A percentile compares a stretch with the other conserved stretches of the same genome.
Evolutionary conservation across 2,329 filamentous ascomycete genomes (phyloP).

Genomic region (Raffaelea albimanens): DNA sequence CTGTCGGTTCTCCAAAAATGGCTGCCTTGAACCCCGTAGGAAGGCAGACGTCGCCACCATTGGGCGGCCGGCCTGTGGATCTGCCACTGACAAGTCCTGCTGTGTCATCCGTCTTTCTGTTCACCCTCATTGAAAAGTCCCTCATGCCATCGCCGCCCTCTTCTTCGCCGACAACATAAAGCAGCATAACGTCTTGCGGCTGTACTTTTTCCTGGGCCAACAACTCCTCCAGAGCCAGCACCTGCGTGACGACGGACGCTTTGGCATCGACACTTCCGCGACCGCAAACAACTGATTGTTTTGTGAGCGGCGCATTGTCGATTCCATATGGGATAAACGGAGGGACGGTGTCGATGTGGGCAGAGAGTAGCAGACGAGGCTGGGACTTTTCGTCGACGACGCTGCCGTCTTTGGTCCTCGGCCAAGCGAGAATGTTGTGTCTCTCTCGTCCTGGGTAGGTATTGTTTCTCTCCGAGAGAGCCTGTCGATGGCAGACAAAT

Average conservation of each 20-base stretch:
- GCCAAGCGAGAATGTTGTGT: too few relatives aligned
- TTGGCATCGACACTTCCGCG: neutral
- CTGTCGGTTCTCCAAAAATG: constrained; percentile 1
- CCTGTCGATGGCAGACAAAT: too few relatives aligned
- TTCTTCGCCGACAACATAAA: constrained; percentile 1
- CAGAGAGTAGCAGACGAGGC: neutral
- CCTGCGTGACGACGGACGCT: neutral
- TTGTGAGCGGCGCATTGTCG: neutral
- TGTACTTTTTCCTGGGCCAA: neutral
- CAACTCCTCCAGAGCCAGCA: neutral
- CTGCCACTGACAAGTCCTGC: too few relatives aligned
- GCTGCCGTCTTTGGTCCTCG: too few relatives aligned
- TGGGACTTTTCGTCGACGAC: too few relatives aligned
- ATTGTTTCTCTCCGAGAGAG: too few relatives aligned
- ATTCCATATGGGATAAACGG: neutral
- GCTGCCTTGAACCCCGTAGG: too few relatives aligned
- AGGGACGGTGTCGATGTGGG: constrained; percentile 1
- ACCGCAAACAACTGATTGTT: neutral
- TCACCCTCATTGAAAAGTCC: too few relatives aligned
- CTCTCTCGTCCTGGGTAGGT: too few relatives aligned
- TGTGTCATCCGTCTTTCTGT: too few relatives aligned
- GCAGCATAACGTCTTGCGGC: neutral
- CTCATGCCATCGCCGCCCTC: neutral
- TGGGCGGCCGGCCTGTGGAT: too few relatives aligned
- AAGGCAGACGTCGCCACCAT: too few relatives aligned